phyloP scores from a whole-genome alignment of 202 grass and related monocot genomes.

The Dendrocalamus latiflorus region DNA sequence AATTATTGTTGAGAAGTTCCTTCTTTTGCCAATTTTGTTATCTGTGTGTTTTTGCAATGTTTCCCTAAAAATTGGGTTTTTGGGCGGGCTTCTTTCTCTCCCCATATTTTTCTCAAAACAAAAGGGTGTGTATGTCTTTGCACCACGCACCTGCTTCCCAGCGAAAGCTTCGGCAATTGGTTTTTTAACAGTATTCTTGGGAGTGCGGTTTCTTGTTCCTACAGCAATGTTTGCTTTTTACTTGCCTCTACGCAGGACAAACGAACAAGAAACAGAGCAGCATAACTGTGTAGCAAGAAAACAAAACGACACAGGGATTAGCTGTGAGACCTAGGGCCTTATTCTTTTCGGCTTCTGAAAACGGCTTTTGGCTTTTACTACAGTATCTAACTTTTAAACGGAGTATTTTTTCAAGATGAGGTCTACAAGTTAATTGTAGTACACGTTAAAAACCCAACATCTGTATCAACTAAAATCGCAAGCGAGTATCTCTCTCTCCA shows the following conservation, averaged over 20 bases:
- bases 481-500: no score
- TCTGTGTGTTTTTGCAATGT: not conserved
- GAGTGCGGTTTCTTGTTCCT: slow-evolving; percentile 32
- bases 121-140: slow-evolving; percentile 1
- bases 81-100: not conserved
- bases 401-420: no score
- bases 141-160: slow-evolving; percentile 1
- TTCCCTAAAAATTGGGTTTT: not conserved
- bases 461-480: no score
- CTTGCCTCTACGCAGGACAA: slow-evolving; percentile 30
- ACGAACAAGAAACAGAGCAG: slow-evolving; percentile 4
- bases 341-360: no score
- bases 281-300: not conserved
- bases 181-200: slow-evolving; percentile 26
- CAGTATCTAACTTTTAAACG: no score
- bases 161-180: not conserved
- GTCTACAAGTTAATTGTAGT: no score
- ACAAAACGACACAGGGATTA: not conserved
- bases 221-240: slow-evolving; percentile 3
- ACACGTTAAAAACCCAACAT: no score
- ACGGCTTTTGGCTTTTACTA: no score
- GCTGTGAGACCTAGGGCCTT: no score
- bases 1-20: not conserved
- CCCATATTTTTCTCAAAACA: not conserved
- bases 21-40: not conserved